Percentiles rank a stretch among this genome's conserved stretches.
Evolutionary conservation across 2,329 filamentous ascomycete species (phyloP).

Genomic region (Aspergillus quadricinctus): DNA sequence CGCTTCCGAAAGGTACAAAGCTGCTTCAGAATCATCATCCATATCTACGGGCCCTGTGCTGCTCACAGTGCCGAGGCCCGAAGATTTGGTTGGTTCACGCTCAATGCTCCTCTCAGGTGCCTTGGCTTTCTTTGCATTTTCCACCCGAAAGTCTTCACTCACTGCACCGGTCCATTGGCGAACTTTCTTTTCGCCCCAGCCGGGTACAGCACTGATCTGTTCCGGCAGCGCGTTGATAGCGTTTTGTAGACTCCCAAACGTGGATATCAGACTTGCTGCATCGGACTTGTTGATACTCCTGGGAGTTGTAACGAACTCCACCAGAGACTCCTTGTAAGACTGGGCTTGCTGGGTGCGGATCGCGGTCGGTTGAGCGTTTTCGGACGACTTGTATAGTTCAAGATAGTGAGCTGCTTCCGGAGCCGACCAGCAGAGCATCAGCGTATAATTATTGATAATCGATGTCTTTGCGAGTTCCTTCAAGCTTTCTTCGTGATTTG

Average conservation of each 20-base stretch:
- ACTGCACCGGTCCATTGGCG: slow-evolving; percentile 78
- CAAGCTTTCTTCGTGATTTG: slow-evolving; percentile 84
- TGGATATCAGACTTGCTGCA: slow-evolving; percentile 81
- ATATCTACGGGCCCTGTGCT: slow-evolving; percentile 12
- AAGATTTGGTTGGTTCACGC: slow-evolving; percentile 26
- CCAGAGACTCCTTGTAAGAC: slow-evolving; percentile 77
- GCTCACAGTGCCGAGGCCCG: slow-evolving; percentile 18
- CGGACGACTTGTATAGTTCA: slow-evolving; percentile 91
- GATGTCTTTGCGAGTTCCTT: slow-evolving; percentile 91
- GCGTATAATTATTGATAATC: slow-evolving; percentile 84
- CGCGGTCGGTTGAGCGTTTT: slow-evolving; percentile 74
- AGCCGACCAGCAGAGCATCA: slow-evolving; percentile 91
- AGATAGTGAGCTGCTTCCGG: slow-evolving; percentile 91
- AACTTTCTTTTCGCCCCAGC: slow-evolving; percentile 95
- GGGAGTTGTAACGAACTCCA: slow-evolving; percentile 89
- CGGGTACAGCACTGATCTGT: slow-evolving; percentile 76
- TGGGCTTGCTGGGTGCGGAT: slow-evolving; percentile 83
- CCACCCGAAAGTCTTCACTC: slow-evolving; percentile 76
- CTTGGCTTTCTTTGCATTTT: slow-evolving; percentile 61
- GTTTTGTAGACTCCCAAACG: slow-evolving; percentile 82
- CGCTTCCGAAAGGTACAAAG: slow-evolving; percentile 34
- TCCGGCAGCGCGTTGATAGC: slow-evolving; percentile 86
- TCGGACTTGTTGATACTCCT: slow-evolving; percentile 92
- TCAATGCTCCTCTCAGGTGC: slow-evolving; percentile 23
- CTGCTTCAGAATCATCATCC: slow-evolving; percentile 47